Conservation (phyloP, 2,329 filamentous ascomycete species). For the Thermochaetoides dissita region DNA sequence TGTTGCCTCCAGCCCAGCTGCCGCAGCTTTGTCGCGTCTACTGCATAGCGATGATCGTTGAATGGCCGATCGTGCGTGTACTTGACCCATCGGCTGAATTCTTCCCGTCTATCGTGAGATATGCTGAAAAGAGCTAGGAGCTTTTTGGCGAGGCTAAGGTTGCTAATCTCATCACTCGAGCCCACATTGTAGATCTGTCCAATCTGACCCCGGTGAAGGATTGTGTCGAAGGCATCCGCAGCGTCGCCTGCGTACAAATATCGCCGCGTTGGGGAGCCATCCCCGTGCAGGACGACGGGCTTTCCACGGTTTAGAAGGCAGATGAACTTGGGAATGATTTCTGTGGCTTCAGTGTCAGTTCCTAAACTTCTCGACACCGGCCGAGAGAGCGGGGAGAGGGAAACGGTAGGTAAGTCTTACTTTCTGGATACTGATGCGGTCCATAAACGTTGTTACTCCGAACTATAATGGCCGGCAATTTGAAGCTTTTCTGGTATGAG, state of each 20-base stretch:
- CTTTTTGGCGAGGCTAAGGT: slow-evolving; percentile 52
- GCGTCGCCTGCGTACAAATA: slow-evolving; percentile 72
- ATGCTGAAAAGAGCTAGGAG: slow-evolving; percentile 32
- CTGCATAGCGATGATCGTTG: slow-evolving; percentile 61
- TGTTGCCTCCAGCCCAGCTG: slow-evolving; percentile 57
- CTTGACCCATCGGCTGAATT: slow-evolving; percentile 52
- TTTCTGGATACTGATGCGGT: slow-evolving; percentile 71
- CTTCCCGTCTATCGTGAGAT: slow-evolving; percentile 22
- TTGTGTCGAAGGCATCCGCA: slow-evolving; percentile 70
- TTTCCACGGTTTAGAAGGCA: slow-evolving; percentile 53
- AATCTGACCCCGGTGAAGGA: slow-evolving; percentile 60
- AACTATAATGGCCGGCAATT: slow-evolving; percentile 65
- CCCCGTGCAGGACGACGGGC: slow-evolving; percentile 61
- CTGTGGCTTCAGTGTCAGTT: slow-evolving; percentile 26
- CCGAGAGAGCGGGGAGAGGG: not conserved
- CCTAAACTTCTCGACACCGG: not conserved
- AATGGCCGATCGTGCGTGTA: slow-evolving; percentile 68
- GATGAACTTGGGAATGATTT: slow-evolving; percentile 74
- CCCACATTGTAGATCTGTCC: slow-evolving; percentile 75
- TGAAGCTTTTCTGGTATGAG: slow-evolving; percentile 74
- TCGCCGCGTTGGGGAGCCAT: slow-evolving; percentile 58
- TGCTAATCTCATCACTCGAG: slow-evolving; percentile 64
- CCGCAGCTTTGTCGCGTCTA: slow-evolving; percentile 54
- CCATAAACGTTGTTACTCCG: slow-evolving; percentile 78
- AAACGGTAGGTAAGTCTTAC: slow-evolving; percentile 32